A percentile compares a stretch with the other conserved stretches of the same genome.
Conservation (phyloP, 1,284 basidiomycete genomes). For the Cystobasidium slooffiae region DNA sequence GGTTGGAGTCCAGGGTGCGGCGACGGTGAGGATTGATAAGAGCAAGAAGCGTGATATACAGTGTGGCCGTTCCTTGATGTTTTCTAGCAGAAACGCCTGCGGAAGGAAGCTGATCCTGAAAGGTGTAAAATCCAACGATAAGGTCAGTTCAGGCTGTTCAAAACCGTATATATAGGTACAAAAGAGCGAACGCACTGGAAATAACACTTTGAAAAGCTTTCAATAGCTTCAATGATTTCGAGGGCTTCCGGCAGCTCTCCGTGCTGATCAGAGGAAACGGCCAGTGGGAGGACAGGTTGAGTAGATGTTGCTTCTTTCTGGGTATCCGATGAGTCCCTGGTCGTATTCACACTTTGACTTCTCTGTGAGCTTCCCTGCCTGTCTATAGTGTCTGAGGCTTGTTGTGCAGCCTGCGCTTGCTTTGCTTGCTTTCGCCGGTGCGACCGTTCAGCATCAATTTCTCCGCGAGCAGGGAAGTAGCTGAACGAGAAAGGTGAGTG, state of each 20-base stretch:
- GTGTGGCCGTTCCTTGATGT: conserved; percentile 32
- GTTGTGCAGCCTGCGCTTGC: neutral
- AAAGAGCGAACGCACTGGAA: conserved; percentile 18
- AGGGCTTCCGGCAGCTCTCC: conserved; percentile 11
- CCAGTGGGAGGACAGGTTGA: neutral
- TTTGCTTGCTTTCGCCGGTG: conserved; percentile 21
- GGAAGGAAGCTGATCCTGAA: conserved; percentile 37
- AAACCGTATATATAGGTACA: neutral
- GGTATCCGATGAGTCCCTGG: neutral
- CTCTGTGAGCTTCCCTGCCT: neutral
- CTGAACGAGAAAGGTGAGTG: neutral
- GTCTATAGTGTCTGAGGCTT: neutral
- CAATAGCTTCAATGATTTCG: conserved; percentile 34
- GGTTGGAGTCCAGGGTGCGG: conserved; percentile 24
- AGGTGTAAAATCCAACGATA: neutral
- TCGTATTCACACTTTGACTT: neutral
- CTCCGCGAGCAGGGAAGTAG: conserved; percentile 36
- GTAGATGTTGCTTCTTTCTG: neutral
- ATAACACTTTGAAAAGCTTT: conserved; percentile 31
- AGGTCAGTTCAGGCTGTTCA: neutral
- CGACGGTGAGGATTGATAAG: conserved; percentile 31
- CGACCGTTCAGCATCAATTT: conserved; percentile 16
- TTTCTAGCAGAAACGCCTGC: conserved; percentile 20
- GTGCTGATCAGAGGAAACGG: neutral
- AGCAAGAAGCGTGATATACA: conserved; percentile 33